phyloP scores from a whole-genome alignment of 2,329 filamentous ascomycete species.

The Calonectria ilicicola region DNA sequence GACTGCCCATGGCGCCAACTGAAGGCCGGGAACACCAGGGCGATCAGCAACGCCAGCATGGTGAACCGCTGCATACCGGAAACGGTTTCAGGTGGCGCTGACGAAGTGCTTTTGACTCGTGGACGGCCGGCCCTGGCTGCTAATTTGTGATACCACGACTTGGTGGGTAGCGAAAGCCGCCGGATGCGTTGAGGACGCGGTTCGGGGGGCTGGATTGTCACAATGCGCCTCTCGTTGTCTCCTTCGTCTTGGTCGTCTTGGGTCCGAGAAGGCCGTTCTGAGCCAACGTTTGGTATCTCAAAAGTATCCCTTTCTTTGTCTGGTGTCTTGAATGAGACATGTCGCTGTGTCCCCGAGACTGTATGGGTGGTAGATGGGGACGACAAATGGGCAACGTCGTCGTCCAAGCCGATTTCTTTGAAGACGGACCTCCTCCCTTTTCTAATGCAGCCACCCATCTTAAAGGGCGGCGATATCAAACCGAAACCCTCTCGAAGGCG shows the following conservation, averaged over 20 bases:
- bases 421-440: conserved; percentile 66
- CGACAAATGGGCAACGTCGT: conserved; percentile 44
- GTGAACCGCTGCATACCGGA: conserved; percentile 58
- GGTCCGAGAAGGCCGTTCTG: neutral
- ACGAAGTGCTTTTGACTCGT: conserved; percentile 56
- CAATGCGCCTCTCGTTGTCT: conserved; percentile 12
- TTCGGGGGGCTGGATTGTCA: neutral
- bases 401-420: conserved; percentile 61
- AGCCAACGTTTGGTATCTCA: conserved; percentile 41
- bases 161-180: conserved; percentile 35
- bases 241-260: conserved; percentile 19
- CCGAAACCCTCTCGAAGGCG: conserved; percentile 62
- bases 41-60: conserved; percentile 62
- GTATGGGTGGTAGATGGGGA: conserved; percentile 29
- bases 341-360: conserved; percentile 24
- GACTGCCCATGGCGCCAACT: conserved; percentile 54
- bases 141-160: conserved; percentile 59
- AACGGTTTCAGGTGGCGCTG: conserved; percentile 55
- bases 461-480: conserved; percentile 52
- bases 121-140: conserved; percentile 53
- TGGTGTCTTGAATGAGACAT: conserved; percentile 31
- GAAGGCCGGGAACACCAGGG: conserved; percentile 61
- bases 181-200: conserved; percentile 23
- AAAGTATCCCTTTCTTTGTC: conserved; percentile 47
- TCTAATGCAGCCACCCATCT: conserved; percentile 58